These are phyloP conservation scores for Pichia californica DNA, from an alignment of 805 yeast species.

Conservation along the genomic window DNA sequence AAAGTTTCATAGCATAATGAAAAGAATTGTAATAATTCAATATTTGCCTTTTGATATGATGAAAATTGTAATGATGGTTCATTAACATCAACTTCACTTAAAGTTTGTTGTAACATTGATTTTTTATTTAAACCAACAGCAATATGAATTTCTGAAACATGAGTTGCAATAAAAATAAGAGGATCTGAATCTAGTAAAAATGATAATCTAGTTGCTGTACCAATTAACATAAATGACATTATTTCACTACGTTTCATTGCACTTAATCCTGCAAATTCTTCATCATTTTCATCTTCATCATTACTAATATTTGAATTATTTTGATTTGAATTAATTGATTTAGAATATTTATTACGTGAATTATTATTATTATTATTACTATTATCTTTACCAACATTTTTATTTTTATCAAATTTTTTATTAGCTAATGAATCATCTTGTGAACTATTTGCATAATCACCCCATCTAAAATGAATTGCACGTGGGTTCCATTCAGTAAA, in stretches of 20 bases:
- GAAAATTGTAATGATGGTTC: slow-evolving; percentile 45
- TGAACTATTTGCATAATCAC: slow-evolving; percentile 69
- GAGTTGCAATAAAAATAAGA: slow-evolving; percentile 74
- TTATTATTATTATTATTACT: neutral
- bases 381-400: slow-evolving; percentile 9
- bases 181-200: slow-evolving; percentile 73
- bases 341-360: neutral
- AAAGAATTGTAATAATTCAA: slow-evolving; percentile 72
- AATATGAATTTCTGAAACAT: slow-evolving; percentile 73
- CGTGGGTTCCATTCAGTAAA: slow-evolving; percentile 96
- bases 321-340: too few relatives aligned
- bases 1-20: slow-evolving; percentile 79
- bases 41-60: slow-evolving; percentile 61
- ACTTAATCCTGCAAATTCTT: slow-evolving; percentile 64
- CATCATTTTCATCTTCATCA: slow-evolving; percentile 27
- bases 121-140: slow-evolving; percentile 77
- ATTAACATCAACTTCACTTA: slow-evolving; percentile 55
- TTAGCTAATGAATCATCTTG: slow-evolving; percentile 33
- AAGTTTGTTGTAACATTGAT: slow-evolving; percentile 68
- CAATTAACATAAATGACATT: slow-evolving; percentile 92
- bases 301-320: too few relatives aligned
- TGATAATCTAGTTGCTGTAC: slow-evolving; percentile 79
- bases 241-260: slow-evolving; percentile 84
- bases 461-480: slow-evolving; percentile 85
- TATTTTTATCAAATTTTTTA: slow-evolving; percentile 10